Evolutionary conservation across 1,284 basidiomycete genomes (phyloP).

Genomic region (Filobasidium uniguttulatum): DNA sequence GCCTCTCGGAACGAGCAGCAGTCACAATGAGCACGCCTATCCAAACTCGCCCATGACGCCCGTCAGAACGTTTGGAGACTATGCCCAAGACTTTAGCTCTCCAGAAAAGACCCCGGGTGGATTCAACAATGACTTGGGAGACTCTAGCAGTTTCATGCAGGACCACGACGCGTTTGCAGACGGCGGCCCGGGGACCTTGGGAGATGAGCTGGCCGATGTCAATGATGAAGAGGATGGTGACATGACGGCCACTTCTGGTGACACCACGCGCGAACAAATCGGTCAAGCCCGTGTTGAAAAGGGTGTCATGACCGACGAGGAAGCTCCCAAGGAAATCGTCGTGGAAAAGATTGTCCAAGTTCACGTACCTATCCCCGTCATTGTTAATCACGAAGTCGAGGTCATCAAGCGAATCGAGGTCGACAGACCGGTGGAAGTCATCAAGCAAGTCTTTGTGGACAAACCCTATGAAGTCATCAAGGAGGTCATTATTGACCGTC

Average conservation of each 20-base stretch:
- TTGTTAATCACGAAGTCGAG: constrained; percentile 11
- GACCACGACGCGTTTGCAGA: too few species aligned
- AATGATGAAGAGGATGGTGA: constrained; percentile 5
- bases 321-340: constrained; percentile 17
- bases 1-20: background rate
- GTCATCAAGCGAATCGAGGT: constrained; percentile 18
- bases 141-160: constrained; percentile 21
- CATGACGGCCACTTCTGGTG: background rate
- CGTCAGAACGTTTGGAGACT: constrained; percentile 2
- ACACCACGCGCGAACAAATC: background rate
- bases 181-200: constrained; percentile 25
- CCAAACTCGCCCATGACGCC: constrained; percentile 3
- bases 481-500: constrained; percentile 18
- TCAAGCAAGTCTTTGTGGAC: constrained; percentile 20
- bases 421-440: constrained; percentile 21
- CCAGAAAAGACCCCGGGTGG: background rate
- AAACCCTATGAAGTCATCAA: constrained; percentile 36
- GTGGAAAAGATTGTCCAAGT: too few species aligned
- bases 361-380: too few species aligned
- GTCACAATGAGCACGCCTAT: background rate
- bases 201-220: constrained; percentile 14
- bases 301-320: constrained; percentile 25
- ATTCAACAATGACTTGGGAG: constrained; percentile 1
- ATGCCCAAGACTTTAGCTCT: constrained; percentile 9
- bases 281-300: constrained; percentile 18